Percentiles rank a stretch among this genome's conserved stretches.
Conservation (phyloP, 768 basidiomycete genomes). For the Pleurotus salmoneostramineus region DNA sequence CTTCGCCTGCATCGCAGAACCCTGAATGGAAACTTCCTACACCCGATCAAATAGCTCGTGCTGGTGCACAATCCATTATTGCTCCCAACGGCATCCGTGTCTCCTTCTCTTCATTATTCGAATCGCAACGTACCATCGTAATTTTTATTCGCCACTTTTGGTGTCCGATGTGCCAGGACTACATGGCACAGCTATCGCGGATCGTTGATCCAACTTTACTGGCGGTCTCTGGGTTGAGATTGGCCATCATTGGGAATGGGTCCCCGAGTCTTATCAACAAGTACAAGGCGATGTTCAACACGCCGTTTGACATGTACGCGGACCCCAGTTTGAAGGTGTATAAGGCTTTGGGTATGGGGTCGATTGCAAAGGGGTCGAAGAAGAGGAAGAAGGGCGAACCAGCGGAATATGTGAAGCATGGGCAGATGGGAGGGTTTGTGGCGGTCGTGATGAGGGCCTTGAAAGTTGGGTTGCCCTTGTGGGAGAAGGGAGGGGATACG, state of each 20-base stretch:
- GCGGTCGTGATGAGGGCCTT: conserved; percentile 70
- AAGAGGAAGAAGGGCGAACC: conserved; percentile 2
- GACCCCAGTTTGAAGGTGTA: conserved; percentile 73
- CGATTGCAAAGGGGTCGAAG: not conserved
- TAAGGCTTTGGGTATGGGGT: conserved; percentile 66
- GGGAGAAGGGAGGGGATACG: conserved; percentile 75
- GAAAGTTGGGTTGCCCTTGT: conserved; percentile 74
- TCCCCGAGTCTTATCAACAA: conserved; percentile 72
- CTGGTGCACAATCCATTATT: conserved; percentile 59
- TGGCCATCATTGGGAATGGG: conserved; percentile 80
- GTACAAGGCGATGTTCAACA: conserved; percentile 72
- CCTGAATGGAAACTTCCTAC: conserved; percentile 51
- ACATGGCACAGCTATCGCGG: conserved; percentile 64
- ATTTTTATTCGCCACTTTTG: conserved; percentile 89
- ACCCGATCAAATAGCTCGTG: conserved; percentile 51
- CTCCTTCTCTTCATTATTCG: conserved; percentile 67
- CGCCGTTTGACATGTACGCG: conserved; percentile 73
- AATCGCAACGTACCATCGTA: conserved; percentile 53
- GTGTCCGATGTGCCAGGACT: conserved; percentile 88
- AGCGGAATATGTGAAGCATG: conserved; percentile 56
- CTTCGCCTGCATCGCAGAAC: conserved; percentile 16
- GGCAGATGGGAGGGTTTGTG: conserved; percentile 63
- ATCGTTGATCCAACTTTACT: conserved; percentile 39
- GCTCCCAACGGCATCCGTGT: conserved; percentile 64
- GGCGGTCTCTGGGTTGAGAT: conserved; percentile 32